Percentiles rank a stretch among this genome's conserved stretches.
phyloP scores from a whole-genome alignment of 495 filamentous ascomycete species.

The Daldinia loculata region DNA sequence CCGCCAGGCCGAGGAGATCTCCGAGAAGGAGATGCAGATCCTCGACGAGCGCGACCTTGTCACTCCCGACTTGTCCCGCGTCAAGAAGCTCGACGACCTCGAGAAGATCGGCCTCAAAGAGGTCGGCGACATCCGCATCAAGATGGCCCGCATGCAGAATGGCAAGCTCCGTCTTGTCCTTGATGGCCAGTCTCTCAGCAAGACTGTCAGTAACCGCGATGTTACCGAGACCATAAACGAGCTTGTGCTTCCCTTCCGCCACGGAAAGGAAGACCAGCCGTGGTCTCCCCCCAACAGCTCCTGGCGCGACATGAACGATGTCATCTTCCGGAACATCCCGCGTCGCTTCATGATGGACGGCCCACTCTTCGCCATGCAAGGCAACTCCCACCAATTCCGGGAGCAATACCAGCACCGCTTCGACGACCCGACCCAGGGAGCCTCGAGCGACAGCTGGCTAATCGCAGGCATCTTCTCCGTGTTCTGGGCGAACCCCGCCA shows the following conservation, averaged over 20 bases:
- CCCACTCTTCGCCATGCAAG: constrained; percentile 19
- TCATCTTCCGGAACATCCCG: constrained; percentile 33
- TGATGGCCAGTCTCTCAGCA: constrained; percentile 35
- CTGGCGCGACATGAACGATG: constrained; percentile 46
- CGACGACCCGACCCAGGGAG: constrained; percentile 51
- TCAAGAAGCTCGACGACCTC: constrained; percentile 46
- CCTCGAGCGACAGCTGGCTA: constrained; percentile 47
- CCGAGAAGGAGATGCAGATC: constrained; percentile 46
- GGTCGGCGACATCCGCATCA: constrained; percentile 42
- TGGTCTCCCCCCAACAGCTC: constrained; percentile 45
- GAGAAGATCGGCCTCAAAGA: constrained; percentile 46
- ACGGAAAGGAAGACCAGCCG: constrained; percentile 30
- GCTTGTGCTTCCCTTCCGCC: constrained; percentile 46
- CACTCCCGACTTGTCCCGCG: constrained; percentile 48
- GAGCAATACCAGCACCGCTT: constrained; percentile 42
- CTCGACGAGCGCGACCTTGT: constrained; percentile 49
- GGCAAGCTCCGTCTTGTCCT: constrained; percentile 50
- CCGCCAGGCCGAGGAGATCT: constrained; percentile 45
- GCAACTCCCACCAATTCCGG: constrained; percentile 25
- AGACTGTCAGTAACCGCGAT: constrained; percentile 43
- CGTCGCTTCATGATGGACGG: constrained; percentile 29
- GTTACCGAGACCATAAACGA: constrained; percentile 49
- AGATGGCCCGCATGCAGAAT: constrained; percentile 49
- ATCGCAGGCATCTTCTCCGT: constrained; percentile 51
- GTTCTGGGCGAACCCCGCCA: constrained; percentile 47